Evolutionary conservation across 331 rosid species (phyloP), one percentile per base, ranked within the genome.

Genomic region (Rosa hybrid): DNA sequence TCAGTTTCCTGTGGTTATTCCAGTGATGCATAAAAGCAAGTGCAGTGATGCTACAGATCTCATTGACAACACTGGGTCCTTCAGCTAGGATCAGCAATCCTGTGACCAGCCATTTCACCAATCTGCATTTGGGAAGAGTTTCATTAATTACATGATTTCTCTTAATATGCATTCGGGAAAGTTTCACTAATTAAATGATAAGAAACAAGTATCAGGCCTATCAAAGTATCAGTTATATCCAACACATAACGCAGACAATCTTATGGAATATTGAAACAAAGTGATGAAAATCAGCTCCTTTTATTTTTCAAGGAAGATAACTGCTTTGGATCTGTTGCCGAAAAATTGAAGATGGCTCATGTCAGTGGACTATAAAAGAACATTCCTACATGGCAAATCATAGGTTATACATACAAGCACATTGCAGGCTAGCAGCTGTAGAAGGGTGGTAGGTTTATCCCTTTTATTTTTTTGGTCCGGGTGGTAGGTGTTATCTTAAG

Each of bases 11-110:
- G 87, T 94, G 98, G 71, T 90, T 97, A 83, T 92, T 94, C 30
- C 97, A 94, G 84, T 94, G 98, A 81, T 94, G 90, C 96, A 90
- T 94, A 83, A 88, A 2, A 18, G 88, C 94, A 6, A 94, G 90
- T 1, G 72, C 76, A 41, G 83, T 14, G 25, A 89, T 97, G 10
- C 84, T 85, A 67, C 88, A 5, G 59, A 94, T 23, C 91, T 92
- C 98, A 90, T 92, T 94, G 42, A 94, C 91, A 45, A 94, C 96
- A 76, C 96, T 94, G 1, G 98, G 97, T 46, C 98, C 86, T 90
- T 87, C 83, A 94, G 86, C 93, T 27, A 27, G 30, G 30, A 72
- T 94, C 97, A 49, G 94, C 94, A 77, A 94, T 76, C 86, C 81
- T 90, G 79, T 91, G 90, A 74, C 97, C 97, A 27, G 91, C 89